phyloP scores from a whole-genome alignment of 2,329 filamentous ascomycete species.

The Diatrype stigma region DNA sequence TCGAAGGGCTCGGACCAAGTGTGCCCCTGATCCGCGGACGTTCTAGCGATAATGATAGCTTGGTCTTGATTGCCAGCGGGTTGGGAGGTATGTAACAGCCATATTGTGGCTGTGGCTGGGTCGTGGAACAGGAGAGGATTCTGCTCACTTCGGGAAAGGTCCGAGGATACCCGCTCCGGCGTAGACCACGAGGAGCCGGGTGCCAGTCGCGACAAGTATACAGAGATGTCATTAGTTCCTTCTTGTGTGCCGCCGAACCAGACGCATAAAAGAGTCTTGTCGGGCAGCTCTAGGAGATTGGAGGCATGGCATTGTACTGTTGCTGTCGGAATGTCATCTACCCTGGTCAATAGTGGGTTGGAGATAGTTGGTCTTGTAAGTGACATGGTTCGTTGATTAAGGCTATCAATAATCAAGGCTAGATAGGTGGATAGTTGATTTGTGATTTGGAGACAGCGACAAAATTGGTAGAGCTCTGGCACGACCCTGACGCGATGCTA shows the following conservation, averaged over 20 bases:
- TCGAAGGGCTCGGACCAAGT: slow-evolving; percentile 32
- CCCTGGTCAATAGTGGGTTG: slow-evolving; percentile 1
- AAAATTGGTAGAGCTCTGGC: too few relatives aligned
- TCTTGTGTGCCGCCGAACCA: slow-evolving; percentile 45
- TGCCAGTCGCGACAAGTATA: slow-evolving; percentile 35
- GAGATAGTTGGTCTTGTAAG: not conserved
- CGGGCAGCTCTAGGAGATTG: slow-evolving; percentile 36
- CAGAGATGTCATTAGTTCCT: slow-evolving; percentile 39
- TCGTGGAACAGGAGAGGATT: slow-evolving; percentile 39
- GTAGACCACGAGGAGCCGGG: slow-evolving; percentile 29
- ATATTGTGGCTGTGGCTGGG: slow-evolving; percentile 29
- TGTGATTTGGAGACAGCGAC: too few relatives aligned
- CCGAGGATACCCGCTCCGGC: slow-evolving; percentile 33
- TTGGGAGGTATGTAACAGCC: slow-evolving; percentile 42
- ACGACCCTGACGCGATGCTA: not conserved
- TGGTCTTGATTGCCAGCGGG: slow-evolving; percentile 40
- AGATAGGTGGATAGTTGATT: not conserved
- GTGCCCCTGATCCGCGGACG: slow-evolving; percentile 29
- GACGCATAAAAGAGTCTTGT: slow-evolving; percentile 36
- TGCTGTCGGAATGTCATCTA: slow-evolving; percentile 28
- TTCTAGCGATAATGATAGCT: slow-evolving; percentile 32
- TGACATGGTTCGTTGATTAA: not conserved
- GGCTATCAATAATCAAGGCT: not conserved
- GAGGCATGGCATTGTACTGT: slow-evolving; percentile 42
- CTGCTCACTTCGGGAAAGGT: slow-evolving; percentile 37